phyloP scores from a whole-genome alignment of 2,329 filamentous ascomycete genomes.

The Corynespora cassiicola region DNA sequence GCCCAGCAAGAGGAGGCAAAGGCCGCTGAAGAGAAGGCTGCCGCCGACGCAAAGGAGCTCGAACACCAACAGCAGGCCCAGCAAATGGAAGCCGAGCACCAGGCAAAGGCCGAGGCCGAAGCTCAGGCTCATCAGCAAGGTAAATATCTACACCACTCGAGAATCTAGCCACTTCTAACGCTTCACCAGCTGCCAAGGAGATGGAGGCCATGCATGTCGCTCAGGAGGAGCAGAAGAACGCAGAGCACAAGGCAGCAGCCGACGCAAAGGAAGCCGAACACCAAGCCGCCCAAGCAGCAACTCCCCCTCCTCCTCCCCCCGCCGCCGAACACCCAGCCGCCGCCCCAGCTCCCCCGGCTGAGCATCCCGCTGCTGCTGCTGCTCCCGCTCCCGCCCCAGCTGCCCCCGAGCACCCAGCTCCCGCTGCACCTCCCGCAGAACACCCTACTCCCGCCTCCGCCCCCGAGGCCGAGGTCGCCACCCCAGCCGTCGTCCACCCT shows the following conservation, averaged over 20 bases:
- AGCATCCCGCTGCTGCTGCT: no score
- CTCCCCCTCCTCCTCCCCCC: no score
- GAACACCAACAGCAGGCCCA: slow-evolving; percentile 10
- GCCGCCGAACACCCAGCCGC: no score
- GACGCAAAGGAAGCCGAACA: slow-evolving; percentile 8
- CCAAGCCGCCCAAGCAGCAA: no score
- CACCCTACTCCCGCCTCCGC: no score
- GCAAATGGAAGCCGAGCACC: slow-evolving; percentile 15
- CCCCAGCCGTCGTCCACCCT: no score
- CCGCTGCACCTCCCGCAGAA: no score
- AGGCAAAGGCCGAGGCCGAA: slow-evolving; percentile 23
- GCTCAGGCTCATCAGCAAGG: slow-evolving; percentile 22
- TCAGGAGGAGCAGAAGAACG: neutral
- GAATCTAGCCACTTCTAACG: neutral
- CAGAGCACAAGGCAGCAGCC: slow-evolving; percentile 12
- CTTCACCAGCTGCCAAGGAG: neutral
- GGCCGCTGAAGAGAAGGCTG: slow-evolving; percentile 4
- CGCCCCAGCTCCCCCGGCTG: no score
- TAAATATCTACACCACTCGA: no score
- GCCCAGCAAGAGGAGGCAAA: slow-evolving; percentile 1
- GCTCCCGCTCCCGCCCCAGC: no score
- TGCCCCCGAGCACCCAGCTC: no score
- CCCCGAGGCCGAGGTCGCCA: no score
- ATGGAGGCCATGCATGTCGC: slow-evolving; percentile 9
- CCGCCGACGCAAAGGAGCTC: slow-evolving; percentile 9